Conservation (phyloP, 2,329 filamentous ascomycete genomes). For the Capronia americana region DNA sequence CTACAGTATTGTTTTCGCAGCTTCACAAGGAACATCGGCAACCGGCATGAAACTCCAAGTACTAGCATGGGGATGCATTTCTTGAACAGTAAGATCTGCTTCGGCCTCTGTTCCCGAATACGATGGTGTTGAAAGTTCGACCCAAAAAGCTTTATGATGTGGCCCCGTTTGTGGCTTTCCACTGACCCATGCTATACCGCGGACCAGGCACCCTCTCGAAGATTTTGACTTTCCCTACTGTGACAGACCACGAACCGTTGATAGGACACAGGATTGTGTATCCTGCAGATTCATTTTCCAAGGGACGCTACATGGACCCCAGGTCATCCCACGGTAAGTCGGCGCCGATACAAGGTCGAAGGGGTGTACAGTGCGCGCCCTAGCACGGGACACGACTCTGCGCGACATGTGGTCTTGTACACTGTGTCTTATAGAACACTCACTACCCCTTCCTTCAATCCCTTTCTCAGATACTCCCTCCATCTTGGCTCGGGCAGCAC, state of each 20-base stretch:
- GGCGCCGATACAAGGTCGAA: conserved; percentile 19
- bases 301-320: conserved; percentile 4
- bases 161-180: neutral
- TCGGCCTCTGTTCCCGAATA: neutral
- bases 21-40: neutral
- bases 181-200: neutral
- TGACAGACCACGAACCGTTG: neutral
- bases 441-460: conserved; percentile 4
- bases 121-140: neutral
- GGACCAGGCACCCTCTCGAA: neutral
- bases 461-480: conserved; percentile 1
- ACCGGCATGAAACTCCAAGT: neutral
- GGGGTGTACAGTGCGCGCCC: conserved; percentile 1
- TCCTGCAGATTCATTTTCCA: neutral
- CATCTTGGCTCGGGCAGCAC: neutral
- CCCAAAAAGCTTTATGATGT: neutral
- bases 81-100: neutral
- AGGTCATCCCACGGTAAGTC: conserved; percentile 24
- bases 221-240: neutral
- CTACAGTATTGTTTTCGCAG: neutral
- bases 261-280: neutral
- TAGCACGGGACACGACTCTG: conserved; percentile 6
- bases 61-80: neutral
- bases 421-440: conserved; percentile 15
- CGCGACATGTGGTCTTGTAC: conserved; percentile 23